Evolutionary conservation across 2,329 filamentous ascomycete species (phyloP), one percentile per base, ranked within the genome.

Genomic region (Colletotrichum sp.): DNA sequence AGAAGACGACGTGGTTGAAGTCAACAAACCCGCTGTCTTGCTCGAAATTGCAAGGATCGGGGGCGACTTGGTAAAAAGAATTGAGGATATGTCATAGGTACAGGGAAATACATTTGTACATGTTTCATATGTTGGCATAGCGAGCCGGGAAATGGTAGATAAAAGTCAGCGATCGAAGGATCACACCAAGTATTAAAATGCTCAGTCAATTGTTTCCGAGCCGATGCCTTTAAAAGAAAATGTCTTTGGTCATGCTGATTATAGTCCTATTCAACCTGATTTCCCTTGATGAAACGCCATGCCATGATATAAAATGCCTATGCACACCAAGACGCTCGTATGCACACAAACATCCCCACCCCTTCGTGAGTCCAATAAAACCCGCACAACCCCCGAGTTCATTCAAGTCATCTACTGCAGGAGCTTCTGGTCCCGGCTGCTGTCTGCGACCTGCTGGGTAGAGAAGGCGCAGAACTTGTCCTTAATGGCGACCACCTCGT

Each of bases 401-500:
- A 55, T 75, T 36, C 55, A 52, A 18, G 58, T 65, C 71, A 63
- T 67, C 55, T 76, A 77, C 28, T 76, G 52, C 30, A 77, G 65
- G 43, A 78, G 73, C 82, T 88, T 83, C 81, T 85, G 80, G 61
- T 88, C 86, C 78, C 85, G 87, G 74, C 87, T 89, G 52, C 59
- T 71, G 67, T 87, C 87, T 61, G 86, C 86, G 52, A 89, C 85
- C 78, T 91, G 90, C 81, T 93, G 90, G 76, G 93, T 96, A 61
- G 95, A 95, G 84, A 98, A 98, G 30, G 95, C 93, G 83, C 97
- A 99, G 86, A 92, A 97, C 81, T 92, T 92, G 85, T 99, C 97
- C 88, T 97, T 97, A 85, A 99, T 98, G 13, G 95, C 94, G 34
- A 98, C 95, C 21, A 99, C 96, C 86, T 99, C 97, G 82, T 99